Percentiles rank a stretch among this genome's conserved stretches.
These are phyloP conservation scores for Drosera spatulata DNA, from an alignment of 179 eudicot genomes.

Conservation along the genomic window DNA sequence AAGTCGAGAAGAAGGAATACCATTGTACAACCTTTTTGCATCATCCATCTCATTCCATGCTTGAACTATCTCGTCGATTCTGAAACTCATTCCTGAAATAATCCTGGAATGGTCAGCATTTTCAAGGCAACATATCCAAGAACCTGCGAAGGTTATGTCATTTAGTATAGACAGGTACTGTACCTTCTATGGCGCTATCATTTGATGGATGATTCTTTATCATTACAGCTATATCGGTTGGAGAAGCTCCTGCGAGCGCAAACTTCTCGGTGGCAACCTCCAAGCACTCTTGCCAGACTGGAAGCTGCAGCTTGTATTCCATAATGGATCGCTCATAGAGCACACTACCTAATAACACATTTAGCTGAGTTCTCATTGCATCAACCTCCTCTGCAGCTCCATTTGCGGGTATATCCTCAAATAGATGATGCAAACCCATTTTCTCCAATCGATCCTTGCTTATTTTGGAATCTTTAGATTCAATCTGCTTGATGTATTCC, in stretches of 20 bases:
- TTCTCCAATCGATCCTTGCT: constrained; percentile 35
- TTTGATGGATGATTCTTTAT: constrained; percentile 90
- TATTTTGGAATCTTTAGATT: constrained; percentile 22
- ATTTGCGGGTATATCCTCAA: constrained; percentile 35
- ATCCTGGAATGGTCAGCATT: constrained; percentile 11
- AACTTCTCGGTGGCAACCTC: constrained; percentile 85
- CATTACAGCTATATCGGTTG: constrained; percentile 87
- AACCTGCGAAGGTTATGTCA: background rate
- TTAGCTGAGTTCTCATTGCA: constrained; percentile 59
- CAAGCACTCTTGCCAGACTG: constrained; percentile 92
- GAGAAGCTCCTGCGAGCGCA: constrained; percentile 85
- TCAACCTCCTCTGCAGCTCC: constrained; percentile 50
- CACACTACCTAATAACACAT: constrained; percentile 84
- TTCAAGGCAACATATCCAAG: background rate
- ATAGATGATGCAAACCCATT: constrained; percentile 41
- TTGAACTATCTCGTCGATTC: constrained; percentile 89
- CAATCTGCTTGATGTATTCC: constrained; percentile 19
- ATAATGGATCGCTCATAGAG: constrained; percentile 87
- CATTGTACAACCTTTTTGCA: constrained; percentile 68
- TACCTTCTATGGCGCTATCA: constrained; percentile 68
- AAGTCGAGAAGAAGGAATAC: constrained; percentile 53
- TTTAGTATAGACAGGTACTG: background rate
- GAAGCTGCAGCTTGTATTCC: constrained; percentile 77
- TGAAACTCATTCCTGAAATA: constrained; percentile 70
- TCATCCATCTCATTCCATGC: constrained; percentile 99